A percentile compares a stretch with the other conserved stretches of the same genome.
Conservation (phyloP, 352 stramenopile species). For the Phytophthora crassamura region DNA sequence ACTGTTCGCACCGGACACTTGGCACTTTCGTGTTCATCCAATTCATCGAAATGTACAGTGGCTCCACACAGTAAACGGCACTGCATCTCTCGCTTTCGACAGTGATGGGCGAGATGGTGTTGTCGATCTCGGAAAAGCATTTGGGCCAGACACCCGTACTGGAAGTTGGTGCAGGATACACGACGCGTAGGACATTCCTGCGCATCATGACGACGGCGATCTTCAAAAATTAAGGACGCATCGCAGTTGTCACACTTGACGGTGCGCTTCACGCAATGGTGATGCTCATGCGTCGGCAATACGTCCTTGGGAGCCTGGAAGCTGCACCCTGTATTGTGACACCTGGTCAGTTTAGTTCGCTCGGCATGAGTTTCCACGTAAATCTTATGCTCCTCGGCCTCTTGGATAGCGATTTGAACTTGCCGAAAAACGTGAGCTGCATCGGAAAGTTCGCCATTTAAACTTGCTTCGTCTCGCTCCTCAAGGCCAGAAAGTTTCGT, state of each 20-base stretch:
- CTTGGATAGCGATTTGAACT: conserved; percentile 43
- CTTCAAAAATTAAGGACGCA: conserved; percentile 43
- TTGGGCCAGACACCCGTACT: conserved; percentile 55
- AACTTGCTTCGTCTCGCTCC: conserved; percentile 26
- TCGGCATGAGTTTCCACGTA: conserved; percentile 62
- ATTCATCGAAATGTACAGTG: conserved; percentile 48
- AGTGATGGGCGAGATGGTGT: conserved; percentile 57
- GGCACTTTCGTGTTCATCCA: conserved; percentile 56
- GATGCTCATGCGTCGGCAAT: conserved; percentile 61
- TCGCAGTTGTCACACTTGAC: conserved; percentile 66
- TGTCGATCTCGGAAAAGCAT: conserved; percentile 46
- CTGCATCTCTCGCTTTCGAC: conserved; percentile 54
- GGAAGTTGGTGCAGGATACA: conserved; percentile 59
- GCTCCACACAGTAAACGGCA: conserved; percentile 63
- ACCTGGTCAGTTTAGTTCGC: conserved; percentile 51
- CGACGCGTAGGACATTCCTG: conserved; percentile 42
- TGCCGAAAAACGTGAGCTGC: conserved; percentile 41
- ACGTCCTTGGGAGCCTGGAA: conserved; percentile 63
- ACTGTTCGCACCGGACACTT: conserved; percentile 59
- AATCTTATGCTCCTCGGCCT: conserved; percentile 52
- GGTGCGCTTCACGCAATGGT: conserved; percentile 59
- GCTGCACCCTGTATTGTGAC: conserved; percentile 48
- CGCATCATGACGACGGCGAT: conserved; percentile 40
- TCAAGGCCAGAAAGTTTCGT: conserved; percentile 29
- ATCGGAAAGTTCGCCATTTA: conserved; percentile 20